Conservation (phyloP, 208 protist species). For the Wallacemonas sp. region DNA sequence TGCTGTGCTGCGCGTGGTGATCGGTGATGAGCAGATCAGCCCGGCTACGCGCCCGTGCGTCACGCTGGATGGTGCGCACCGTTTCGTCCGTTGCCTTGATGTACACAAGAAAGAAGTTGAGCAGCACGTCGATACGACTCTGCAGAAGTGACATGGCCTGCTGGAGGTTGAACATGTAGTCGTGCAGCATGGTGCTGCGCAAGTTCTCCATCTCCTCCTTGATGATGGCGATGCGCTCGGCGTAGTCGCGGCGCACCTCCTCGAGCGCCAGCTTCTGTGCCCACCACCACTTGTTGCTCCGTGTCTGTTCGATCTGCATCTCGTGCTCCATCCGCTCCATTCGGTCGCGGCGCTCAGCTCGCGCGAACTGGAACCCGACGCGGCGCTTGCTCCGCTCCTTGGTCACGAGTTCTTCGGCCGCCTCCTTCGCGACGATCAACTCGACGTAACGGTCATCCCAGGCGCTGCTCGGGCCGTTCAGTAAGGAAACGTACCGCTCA, state of each 20-base stretch:
- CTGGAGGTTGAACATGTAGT: constrained; percentile 26
- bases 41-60: constrained; percentile 3
- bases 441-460: constrained; percentile 28
- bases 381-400: constrained; percentile 20
- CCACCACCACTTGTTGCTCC: constrained; percentile 25
- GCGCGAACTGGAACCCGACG: constrained; percentile 14
- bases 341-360: constrained; percentile 18
- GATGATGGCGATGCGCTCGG: constrained; percentile 13
- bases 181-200: constrained; percentile 14
- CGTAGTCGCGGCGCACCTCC: constrained; percentile 20
- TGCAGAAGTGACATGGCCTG: constrained; percentile 26
- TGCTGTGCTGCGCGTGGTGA: constrained; percentile 10
- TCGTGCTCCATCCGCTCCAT: constrained; percentile 18
- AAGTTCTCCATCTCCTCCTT: constrained; percentile 15
- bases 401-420: constrained; percentile 18
- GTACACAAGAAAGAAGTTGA: constrained; percentile 41
- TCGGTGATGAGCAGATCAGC: constrained; percentile 12
- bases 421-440: constrained; percentile 31
- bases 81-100: constrained; percentile 11
- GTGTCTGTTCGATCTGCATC: constrained; percentile 22
- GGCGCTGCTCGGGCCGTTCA: constrained; percentile 5
- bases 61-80: constrained; percentile 9
- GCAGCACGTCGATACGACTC: constrained; percentile 38
- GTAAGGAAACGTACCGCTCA: constrained; percentile 44
- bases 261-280: constrained; percentile 36